Evolutionary conservation across 1,284 basidiomycete species (phyloP).

Genomic region (Ganoderma lingzhi): DNA sequence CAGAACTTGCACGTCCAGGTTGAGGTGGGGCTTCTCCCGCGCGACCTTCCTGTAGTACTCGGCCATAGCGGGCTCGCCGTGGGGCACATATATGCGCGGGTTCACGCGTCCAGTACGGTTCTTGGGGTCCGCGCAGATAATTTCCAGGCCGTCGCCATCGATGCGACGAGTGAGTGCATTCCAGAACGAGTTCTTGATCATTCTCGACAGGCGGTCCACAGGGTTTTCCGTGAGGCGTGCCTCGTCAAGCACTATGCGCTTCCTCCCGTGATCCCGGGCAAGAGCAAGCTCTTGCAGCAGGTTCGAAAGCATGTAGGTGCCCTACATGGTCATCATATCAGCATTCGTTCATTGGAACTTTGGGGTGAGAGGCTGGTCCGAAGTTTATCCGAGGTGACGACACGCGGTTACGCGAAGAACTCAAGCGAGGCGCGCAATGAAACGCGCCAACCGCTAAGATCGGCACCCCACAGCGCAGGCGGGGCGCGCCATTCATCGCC

Average conservation of each 20-base stretch:
- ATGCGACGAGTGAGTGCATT: slow-evolving; percentile 96
- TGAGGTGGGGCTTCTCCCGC: slow-evolving; percentile 87
- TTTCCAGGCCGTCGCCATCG: slow-evolving; percentile 96
- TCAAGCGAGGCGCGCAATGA: background rate
- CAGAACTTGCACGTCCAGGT: slow-evolving; percentile 90
- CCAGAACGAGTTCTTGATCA: slow-evolving; percentile 99
- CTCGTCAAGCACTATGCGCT: slow-evolving; percentile 98
- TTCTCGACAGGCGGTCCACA: slow-evolving; percentile 94
- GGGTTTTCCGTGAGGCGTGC: slow-evolving; percentile 96
- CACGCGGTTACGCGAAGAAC: slow-evolving; percentile 21
- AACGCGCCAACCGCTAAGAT: slow-evolving; percentile 23
- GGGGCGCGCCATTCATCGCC: background rate
- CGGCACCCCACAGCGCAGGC: slow-evolving; percentile 23
- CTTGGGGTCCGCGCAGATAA: slow-evolving; percentile 97
- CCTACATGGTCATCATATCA: slow-evolving; percentile 56
- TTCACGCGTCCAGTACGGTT: slow-evolving; percentile 88
- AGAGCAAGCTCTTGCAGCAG: slow-evolving; percentile 98
- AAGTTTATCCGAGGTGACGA: background rate
- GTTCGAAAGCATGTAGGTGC: slow-evolving; percentile 98
- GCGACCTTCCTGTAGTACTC: slow-evolving; percentile 91
- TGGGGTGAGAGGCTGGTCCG: background rate
- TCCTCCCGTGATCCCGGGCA: slow-evolving; percentile 94
- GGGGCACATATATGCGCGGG: slow-evolving; percentile 94
- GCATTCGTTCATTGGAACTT: background rate
- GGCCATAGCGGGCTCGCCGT: slow-evolving; percentile 92